Percentiles rank a stretch among this genome's conserved stretches.
Conservation (phyloP, 1,284 basidiomycete genomes). For the Vanrija humicola region DNA sequence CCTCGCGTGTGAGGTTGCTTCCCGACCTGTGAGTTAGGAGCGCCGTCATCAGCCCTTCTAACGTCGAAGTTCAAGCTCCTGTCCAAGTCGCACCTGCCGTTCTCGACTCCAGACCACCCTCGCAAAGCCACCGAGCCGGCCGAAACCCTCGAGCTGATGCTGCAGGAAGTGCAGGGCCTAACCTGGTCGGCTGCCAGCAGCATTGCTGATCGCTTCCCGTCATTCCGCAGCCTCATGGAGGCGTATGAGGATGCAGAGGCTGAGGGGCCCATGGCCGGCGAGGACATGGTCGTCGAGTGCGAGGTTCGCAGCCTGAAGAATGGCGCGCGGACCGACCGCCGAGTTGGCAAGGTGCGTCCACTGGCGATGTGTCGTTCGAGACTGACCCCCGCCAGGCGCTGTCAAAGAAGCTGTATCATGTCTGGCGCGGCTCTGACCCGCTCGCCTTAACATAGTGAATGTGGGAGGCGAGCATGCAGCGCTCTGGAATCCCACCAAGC, state of each 20-base stretch:
- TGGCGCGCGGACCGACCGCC: conserved; percentile 30
- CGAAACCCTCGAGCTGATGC: conserved; percentile 43
- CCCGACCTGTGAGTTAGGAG: conserved; percentile 38
- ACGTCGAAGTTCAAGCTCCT: conserved; percentile 38
- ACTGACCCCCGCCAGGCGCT: conserved; percentile 24
- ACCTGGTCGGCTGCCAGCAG: conserved; percentile 40
- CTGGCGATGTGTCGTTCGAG: no score
- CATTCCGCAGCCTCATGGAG: conserved; percentile 39
- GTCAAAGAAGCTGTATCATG: conserved; percentile 33
- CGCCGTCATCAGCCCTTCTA: not conserved
- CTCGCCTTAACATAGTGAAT: conserved; percentile 28
- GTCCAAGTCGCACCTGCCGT: conserved; percentile 46
- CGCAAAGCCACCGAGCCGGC: conserved; percentile 19
- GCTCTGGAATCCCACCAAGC: not conserved
- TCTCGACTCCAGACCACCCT: conserved; percentile 34
- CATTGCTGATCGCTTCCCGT: conserved; percentile 30
- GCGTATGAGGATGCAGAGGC: conserved; percentile 40
- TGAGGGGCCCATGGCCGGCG: conserved; percentile 16
- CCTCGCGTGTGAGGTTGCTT: conserved; percentile 44
- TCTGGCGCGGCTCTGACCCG: conserved; percentile 36
- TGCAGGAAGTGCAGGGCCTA: conserved; percentile 46
- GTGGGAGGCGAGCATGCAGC: not conserved
- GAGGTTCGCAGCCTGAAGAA: conserved; percentile 31
- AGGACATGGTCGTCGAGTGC: conserved; percentile 36
- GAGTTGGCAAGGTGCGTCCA: conserved; percentile 32